phyloP scores from a whole-genome alignment of 495 filamentous ascomycete genomes.

The Lasiosphaeris hirsuta region DNA sequence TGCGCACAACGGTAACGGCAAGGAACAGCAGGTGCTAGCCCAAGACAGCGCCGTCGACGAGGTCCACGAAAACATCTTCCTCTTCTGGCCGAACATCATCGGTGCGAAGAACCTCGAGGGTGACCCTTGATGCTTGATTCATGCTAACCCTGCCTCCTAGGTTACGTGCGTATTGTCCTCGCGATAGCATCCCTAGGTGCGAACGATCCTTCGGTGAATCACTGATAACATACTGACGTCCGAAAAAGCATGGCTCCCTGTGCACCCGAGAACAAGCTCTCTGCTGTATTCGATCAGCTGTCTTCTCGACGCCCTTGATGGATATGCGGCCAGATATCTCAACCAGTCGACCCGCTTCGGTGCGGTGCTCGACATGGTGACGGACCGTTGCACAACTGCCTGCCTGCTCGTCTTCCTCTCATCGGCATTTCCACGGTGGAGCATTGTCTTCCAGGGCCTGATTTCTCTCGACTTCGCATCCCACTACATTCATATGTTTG shows the following conservation, averaged over 20 bases:
- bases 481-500: slow-evolving; percentile 99
- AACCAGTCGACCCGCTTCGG: slow-evolving; percentile 92
- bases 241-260: slow-evolving; percentile 71
- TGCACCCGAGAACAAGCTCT: slow-evolving; percentile 92
- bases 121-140: too few relatives aligned
- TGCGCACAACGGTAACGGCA: slow-evolving; percentile 29
- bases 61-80: slow-evolving; percentile 79
- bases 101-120: slow-evolving; percentile 49
- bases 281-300: slow-evolving; percentile 89
- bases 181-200: slow-evolving; percentile 82
- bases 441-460: slow-evolving; percentile 86
- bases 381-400: slow-evolving; percentile 80
- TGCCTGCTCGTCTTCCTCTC: slow-evolving; percentile 92
- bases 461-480: slow-evolving; percentile 90
- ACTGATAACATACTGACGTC: too few relatives aligned
- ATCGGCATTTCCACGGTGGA: slow-evolving; percentile 88
- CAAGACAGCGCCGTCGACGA: slow-evolving; percentile 15
- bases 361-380: slow-evolving; percentile 96
- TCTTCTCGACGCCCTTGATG: slow-evolving; percentile 90
- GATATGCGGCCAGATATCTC: slow-evolving; percentile 81
- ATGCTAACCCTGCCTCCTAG: slow-evolving; percentile 38
- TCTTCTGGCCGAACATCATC: slow-evolving; percentile 94
- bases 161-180: slow-evolving; percentile 84
- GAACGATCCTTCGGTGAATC: too few relatives aligned
- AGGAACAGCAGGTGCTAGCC: slow-evolving; percentile 10